These are phyloP conservation scores for Citrullus mucosospermus DNA, from an alignment of 306 rosid genomes.

Conservation along the genomic window DNA sequence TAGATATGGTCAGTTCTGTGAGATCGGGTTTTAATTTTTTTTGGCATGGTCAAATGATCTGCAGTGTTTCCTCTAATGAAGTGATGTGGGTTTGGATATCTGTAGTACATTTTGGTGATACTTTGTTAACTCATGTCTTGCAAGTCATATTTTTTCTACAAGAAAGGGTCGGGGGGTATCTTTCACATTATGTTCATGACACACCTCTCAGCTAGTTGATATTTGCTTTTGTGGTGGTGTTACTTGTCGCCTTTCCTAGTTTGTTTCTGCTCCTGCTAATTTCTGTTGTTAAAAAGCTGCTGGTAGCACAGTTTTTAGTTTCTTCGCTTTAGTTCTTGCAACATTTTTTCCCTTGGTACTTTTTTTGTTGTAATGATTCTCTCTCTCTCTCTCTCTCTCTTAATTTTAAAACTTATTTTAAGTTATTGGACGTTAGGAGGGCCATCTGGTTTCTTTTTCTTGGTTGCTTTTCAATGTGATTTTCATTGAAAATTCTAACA, in stretches of 20 bases:
- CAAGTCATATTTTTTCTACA: not conserved
- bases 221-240: not conserved
- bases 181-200: not conserved
- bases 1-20: conserved; percentile 7
- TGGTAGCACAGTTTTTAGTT: not conserved
- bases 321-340: not conserved
- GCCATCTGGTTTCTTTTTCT: not conserved
- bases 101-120: not conserved
- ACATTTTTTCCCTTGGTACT: not conserved
- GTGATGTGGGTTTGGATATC: not conserved
- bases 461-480: not conserved
- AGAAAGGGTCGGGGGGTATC: not conserved
- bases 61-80: not conserved
- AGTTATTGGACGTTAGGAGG: not conserved
- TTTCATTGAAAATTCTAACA: not conserved
- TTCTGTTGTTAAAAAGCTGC: not conserved
- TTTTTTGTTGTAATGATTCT: not conserved
- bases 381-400: not conserved
- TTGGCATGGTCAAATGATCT: not conserved
- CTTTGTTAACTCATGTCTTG: not conserved
- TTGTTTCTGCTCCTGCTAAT: not conserved
- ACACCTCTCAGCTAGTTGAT: not conserved
- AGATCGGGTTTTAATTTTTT: not conserved
- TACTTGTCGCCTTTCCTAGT: not conserved
- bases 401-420: not conserved